Evolutionary conservation across 371 early-diverging fungal species (phyloP), one percentile per base, ranked within the genome.

Genomic region (Sporodiniella umbellata): DNA sequence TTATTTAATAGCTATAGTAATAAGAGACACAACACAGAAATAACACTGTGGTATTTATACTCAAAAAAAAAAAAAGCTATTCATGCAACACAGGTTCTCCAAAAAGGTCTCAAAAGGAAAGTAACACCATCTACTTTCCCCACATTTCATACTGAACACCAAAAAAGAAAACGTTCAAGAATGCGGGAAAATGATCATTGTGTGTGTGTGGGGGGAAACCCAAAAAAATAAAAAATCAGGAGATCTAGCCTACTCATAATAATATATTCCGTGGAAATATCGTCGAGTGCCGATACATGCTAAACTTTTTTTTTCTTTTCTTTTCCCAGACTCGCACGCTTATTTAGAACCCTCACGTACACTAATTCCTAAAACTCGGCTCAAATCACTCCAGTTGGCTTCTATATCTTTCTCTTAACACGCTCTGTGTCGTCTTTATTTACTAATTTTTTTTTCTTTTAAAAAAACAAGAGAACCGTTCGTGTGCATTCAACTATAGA

Each of bases 21-120:
- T 22, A 44, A 21, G 30, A 44, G 23, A 44, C 7, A 35, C 14
- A 43, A 42, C 25, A 33, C 14, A 38, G 24, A 25, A 17, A 43
- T 43, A 25, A 21, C 23, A 7, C 12, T 14, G 22, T 40, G n/a
- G 43, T 48, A 48, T 54, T 47, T 54, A 46, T 51, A 47, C 22
- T n/a, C n/a, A n/a, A n/a, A n/a, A n/a, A n/a, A n/a, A n/a, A n/a
- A 28, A 33, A 44, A 33, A 31, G 31, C 24, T 33, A 8, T 54
- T 24, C 40, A 49, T 39, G 42, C 40, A 40, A 38, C 46, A n/a
- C 33, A 23, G n/a, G 47, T 39, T 51, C 48, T 23, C 61, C 56
- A 48, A 51, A 55, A 51, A 19, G 18, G 48, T 42, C 44, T 28
- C 3, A 44, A 60, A 55, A 51, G 55, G 55, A 54, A 55, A 38